These are phyloP conservation scores for Poa pratensis DNA, from an alignment of 176 grass and related monocot genomes.

Conservation along the genomic window DNA sequence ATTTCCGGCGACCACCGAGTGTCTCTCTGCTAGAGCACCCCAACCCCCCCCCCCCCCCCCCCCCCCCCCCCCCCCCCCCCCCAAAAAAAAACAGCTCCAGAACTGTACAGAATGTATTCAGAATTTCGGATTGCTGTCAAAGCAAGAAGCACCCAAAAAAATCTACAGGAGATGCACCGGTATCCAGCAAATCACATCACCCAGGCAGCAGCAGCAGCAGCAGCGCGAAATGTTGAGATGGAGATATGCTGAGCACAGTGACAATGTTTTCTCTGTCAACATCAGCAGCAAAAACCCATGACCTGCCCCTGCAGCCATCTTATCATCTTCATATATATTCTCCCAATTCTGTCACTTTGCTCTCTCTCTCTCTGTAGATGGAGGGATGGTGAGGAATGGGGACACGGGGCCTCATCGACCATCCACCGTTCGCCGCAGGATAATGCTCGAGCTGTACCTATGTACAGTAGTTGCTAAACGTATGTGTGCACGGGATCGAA, in stretches of 20 bases:
- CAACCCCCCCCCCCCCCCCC: too few species aligned
- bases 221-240: constrained; percentile 29
- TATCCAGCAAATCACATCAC: not conserved
- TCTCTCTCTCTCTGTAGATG: not conserved
- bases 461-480: not conserved
- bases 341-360: constrained; percentile 11
- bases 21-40: too few species aligned
- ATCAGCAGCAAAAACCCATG: constrained; percentile 39
- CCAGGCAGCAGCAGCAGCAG: not conserved
- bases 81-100: too few species aligned
- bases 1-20: too few species aligned
- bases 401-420: constrained; percentile 49
- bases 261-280: constrained; percentile 33
- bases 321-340: constrained; percentile 27
- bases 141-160: constrained; percentile 7
- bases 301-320: constrained; percentile 34
- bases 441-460: not conserved
- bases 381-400: constrained; percentile 38
- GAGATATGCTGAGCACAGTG: not conserved
- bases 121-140: constrained; percentile 4
- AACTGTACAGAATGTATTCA: too few species aligned
- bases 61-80: too few species aligned
- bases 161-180: not conserved
- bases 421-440: constrained; percentile 47
- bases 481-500: constrained; percentile 2